Conservation (phyloP, 2,329 filamentous ascomycete species). For the Emmonsia crescens region DNA sequence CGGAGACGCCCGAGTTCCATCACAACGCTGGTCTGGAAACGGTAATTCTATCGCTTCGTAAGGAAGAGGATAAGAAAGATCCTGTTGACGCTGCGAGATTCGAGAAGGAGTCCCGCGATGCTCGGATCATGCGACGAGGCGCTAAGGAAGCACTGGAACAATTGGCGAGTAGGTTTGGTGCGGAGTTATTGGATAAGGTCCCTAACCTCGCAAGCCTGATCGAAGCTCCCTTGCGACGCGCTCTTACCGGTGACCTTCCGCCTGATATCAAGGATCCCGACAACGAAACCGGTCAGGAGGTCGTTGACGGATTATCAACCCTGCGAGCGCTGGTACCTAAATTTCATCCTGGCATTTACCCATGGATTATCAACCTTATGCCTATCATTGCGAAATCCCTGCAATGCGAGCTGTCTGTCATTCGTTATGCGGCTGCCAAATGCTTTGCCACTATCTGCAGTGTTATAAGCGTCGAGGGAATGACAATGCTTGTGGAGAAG, state of each 20-base stretch:
- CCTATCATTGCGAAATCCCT: constrained; percentile 79
- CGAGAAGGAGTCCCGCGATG: constrained; percentile 77
- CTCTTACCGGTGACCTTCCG: constrained; percentile 64
- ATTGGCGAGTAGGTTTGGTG: constrained; percentile 67
- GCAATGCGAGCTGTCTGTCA: constrained; percentile 78
- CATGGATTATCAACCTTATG: constrained; percentile 72
- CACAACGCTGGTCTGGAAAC: constrained; percentile 68
- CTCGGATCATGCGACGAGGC: constrained; percentile 79
- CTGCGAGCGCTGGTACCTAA: constrained; percentile 90
- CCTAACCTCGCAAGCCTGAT: constrained; percentile 74
- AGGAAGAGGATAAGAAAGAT: constrained; percentile 91
- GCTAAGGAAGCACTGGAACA: constrained; percentile 92
- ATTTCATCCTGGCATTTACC: constrained; percentile 60
- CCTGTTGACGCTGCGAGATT: constrained; percentile 85
- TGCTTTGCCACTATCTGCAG: constrained; percentile 96
- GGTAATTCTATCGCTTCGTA: constrained; percentile 83
- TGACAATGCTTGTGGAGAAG: constrained; percentile 90
- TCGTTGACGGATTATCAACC: constrained; percentile 87
- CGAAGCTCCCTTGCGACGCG: constrained; percentile 63
- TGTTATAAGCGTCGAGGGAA: constrained; percentile 85
- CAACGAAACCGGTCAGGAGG: constrained; percentile 71
- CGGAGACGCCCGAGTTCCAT: constrained; percentile 90
- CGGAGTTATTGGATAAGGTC: constrained; percentile 66
- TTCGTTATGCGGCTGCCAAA: constrained; percentile 93
- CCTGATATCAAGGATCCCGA: constrained; percentile 62